Percentiles rank a stretch among this genome's conserved stretches.
Evolutionary conservation across 1,139 yeast genomes (phyloP).

Genomic region (Yamadazyma songkhlaensis): DNA sequence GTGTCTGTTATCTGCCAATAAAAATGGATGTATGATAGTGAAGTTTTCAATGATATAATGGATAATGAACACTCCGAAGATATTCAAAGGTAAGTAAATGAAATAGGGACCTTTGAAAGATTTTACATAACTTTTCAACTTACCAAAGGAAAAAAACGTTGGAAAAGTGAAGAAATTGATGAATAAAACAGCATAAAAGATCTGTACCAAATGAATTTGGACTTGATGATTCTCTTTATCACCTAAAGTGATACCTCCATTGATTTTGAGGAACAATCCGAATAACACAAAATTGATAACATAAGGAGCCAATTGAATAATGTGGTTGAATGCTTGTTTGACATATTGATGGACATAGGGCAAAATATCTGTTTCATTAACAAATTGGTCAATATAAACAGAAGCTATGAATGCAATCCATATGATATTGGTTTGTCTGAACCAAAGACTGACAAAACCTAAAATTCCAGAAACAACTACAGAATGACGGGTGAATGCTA

Average conservation of each 20-base stretch:
- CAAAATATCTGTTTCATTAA: slow-evolving; percentile 10
- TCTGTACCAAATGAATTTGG: slow-evolving; percentile 71
- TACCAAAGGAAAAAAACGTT: slow-evolving; percentile 50
- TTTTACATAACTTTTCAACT: slow-evolving; percentile 34
- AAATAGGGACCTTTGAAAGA: slow-evolving; percentile 18
- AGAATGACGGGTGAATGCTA: slow-evolving; percentile 25
- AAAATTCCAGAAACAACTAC: slow-evolving; percentile 36
- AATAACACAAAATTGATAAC: slow-evolving; percentile 50
- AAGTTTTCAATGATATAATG: slow-evolving; percentile 51
- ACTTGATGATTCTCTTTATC: slow-evolving; percentile 83
- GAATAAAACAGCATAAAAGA: slow-evolving; percentile 74
- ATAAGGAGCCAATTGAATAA: slow-evolving; percentile 48
- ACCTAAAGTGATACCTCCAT: slow-evolving; percentile 82
- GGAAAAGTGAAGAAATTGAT: slow-evolving; percentile 66
- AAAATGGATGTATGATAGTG: slow-evolving; percentile 83
- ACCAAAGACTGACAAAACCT: slow-evolving; percentile 60
- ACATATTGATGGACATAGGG: slow-evolving; percentile 11
- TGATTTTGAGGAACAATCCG: slow-evolving; percentile 52
- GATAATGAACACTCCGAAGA: slow-evolving; percentile 29
- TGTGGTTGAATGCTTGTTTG: slow-evolving; percentile 19
- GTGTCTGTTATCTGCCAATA: slow-evolving; percentile 93
- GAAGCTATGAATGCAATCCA: slow-evolving; percentile 74
- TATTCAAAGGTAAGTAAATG: slow-evolving; percentile 16
- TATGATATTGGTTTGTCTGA: slow-evolving; percentile 87
- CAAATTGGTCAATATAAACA: slow-evolving; percentile 47